Conservation (phyloP, 2,329 filamentous ascomycete genomes). For the Alternaria atra region DNA sequence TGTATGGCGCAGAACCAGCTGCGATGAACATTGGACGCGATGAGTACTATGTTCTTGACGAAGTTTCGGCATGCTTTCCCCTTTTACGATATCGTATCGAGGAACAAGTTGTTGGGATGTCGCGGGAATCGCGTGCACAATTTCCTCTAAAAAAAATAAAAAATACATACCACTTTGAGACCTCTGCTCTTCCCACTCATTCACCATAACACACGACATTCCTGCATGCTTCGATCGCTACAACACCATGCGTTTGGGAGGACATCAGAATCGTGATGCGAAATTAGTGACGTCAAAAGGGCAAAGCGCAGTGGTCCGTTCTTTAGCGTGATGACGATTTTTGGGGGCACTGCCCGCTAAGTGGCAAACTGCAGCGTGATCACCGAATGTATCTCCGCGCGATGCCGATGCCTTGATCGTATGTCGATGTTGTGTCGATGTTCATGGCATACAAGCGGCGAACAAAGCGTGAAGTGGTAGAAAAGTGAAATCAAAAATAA, state of each 20-base stretch:
- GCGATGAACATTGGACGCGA: not conserved
- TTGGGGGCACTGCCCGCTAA: conserved; percentile 6
- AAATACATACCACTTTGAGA: not conserved
- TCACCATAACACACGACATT: not conserved
- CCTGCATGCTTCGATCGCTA: not conserved
- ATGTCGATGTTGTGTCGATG: not conserved
- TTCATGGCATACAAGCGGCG: not conserved
- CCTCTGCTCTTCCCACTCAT: not conserved
- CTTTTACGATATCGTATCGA: not conserved
- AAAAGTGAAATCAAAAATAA: not conserved
- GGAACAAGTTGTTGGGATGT: no score
- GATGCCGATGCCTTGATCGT: not conserved
- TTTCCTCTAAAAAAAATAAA: not conserved
- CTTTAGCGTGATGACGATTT: conserved; percentile 9
- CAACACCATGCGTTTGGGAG: not conserved
- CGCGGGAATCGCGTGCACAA: not conserved
- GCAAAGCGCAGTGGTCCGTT: not conserved
- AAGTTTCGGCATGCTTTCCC: not conserved
- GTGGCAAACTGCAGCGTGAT: conserved; percentile 14
- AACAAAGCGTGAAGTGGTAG: not conserved
- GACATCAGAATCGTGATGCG: not conserved
- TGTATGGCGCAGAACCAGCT: not conserved
- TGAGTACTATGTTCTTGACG: not conserved
- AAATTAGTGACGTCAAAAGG: conserved; percentile 2
- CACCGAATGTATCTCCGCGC: conserved; percentile 3